Conservation (phyloP, 345 rosid genomes). For the Eucalyptus tenuipes region DNA sequence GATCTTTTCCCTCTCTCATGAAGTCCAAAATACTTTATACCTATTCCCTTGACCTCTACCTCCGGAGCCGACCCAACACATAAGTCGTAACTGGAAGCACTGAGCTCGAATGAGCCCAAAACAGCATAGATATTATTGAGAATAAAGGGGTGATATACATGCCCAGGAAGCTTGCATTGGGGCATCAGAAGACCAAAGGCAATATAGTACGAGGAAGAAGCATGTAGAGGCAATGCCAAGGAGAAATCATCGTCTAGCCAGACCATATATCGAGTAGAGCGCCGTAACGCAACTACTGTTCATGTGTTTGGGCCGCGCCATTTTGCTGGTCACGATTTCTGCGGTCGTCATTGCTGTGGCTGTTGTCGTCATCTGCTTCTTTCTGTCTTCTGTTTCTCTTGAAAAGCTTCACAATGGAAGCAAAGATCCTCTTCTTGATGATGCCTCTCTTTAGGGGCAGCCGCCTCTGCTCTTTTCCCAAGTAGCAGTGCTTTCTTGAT, state of each 20-base stretch:
- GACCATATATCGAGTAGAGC: not conserved
- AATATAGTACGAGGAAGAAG: not conserved
- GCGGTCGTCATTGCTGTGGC: not conserved
- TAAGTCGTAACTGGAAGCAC: not conserved
- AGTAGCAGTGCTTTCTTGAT: not conserved
- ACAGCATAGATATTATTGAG: not conserved
- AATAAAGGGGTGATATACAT: not conserved
- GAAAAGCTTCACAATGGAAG: not conserved
- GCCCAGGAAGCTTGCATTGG: not conserved
- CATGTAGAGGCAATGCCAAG: not conserved
- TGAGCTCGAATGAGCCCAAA: not conserved
- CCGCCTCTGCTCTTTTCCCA: not conserved
- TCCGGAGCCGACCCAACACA: not conserved
- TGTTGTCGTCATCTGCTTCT: not conserved
- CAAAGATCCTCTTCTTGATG: not conserved
- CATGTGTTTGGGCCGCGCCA: not conserved
- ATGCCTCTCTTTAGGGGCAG: not conserved
- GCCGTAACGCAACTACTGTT: not conserved
- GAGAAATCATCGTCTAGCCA: not conserved
- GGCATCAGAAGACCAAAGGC: not conserved
- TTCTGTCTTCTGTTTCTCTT: not conserved
- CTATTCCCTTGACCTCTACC: not conserved
- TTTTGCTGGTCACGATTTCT: not conserved
- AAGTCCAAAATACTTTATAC: not conserved
- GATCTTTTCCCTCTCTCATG: not conserved